A percentile compares a stretch with the other conserved stretches of the same genome.
Conservation (phyloP, 768 basidiomycete species). For the Russula vinacea region DNA sequence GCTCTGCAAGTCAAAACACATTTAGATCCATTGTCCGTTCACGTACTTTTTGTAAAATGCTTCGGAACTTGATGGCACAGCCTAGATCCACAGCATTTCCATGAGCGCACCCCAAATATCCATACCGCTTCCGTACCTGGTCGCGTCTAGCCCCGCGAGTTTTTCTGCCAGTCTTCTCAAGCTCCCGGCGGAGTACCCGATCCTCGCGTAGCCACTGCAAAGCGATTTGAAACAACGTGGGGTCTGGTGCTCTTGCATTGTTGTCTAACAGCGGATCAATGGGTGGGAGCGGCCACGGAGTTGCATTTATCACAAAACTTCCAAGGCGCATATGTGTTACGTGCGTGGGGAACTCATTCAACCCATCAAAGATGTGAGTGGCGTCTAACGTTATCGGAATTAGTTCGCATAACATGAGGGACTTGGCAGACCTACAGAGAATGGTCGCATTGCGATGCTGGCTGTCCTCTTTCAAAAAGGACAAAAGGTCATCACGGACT, state of each 20-base stretch:
- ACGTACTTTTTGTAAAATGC: conserved; percentile 80
- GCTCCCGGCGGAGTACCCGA: conserved; percentile 55
- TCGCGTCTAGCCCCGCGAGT: conserved; percentile 56
- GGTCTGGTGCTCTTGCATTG: conserved; percentile 32
- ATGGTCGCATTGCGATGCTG: conserved; percentile 79
- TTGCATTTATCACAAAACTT: conserved; percentile 59
- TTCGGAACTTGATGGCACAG: conserved; percentile 71
- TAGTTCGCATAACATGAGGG: background rate
- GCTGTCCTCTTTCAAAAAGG: conserved; percentile 82
- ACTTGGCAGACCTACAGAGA: conserved; percentile 55
- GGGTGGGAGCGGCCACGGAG: conserved; percentile 60
- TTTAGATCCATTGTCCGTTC: background rate
- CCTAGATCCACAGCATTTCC: conserved; percentile 37
- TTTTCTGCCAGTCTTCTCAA: conserved; percentile 58
- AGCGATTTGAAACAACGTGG: conserved; percentile 65
- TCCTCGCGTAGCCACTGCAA: conserved; percentile 88
- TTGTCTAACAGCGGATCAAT: conserved; percentile 28
- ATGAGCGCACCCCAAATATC: conserved; percentile 12
- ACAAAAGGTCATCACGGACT: conserved; percentile 87
- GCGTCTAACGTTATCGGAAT: conserved; percentile 56
- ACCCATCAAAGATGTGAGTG: conserved; percentile 95
- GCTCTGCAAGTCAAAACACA: background rate
- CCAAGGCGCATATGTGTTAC: conserved; percentile 90
- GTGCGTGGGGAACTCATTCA: conserved; percentile 89
- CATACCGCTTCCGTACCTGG: conserved; percentile 42